Base-by-base conservation (phyloP, 768 basidiomycete genomes). In the Lyophyllum atratum region DNA sequence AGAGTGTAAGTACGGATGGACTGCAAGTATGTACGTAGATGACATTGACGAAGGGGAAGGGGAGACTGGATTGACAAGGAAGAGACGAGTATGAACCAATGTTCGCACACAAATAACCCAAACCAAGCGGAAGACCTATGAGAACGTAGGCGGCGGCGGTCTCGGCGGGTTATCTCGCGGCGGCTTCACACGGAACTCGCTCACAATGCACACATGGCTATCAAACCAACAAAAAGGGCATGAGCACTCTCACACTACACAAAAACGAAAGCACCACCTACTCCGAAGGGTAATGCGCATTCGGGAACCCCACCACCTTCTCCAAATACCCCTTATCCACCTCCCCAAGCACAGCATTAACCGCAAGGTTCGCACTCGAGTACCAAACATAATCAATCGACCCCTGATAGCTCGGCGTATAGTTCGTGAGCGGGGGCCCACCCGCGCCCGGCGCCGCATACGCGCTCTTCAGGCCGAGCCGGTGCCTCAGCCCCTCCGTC, bases 221-320 rank as follows among this genome's bases (percentile, higher is more conserved):
- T 33, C 59, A 66, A 10, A 52, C 47, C 4, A 29, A 43, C 3
- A 46, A n/a, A 21, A 17, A 45, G 4, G 48, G 49, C 8, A 59
- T 52, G 33, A 64, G 58, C 55, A 57, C 29, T 15, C 48, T 14
- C 7, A 65, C 52, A 48, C 59, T 31, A 58, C 29, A 52, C 19
- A 49, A 48, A 58, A 56, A 37, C 46, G 7, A 11, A 56, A 53
- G 25, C 25, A 39, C 59, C 15, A 87, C 93, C 69, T 73, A 98
- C 95, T 98, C 95, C 57, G 94, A 95, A 22, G 96, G 94, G 81
- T 95, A 97, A 69, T 98, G 93, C 1, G 87, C 85, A 72, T 98
- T 95, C 26, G 97, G 97, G 81, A 98, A 98, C 34, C 97, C 97
- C 44, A 98, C 96, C 17, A 85, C 85, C 76, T 93, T 93, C 61